Conservation (phyloP, 305 asterid genomes). For the Fraxinus ornus region DNA sequence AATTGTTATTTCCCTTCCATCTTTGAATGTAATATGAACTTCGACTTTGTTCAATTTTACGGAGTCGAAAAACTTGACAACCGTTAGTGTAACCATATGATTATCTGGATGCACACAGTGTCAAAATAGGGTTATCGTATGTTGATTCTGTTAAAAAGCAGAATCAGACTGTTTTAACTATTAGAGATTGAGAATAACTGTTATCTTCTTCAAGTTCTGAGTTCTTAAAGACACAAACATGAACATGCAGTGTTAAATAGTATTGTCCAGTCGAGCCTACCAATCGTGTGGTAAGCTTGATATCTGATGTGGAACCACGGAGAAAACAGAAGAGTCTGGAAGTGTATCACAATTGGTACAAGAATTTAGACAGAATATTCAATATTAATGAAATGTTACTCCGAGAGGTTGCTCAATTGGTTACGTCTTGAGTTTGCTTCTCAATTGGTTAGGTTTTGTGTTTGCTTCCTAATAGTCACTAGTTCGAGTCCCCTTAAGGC, state of each 20-base stretch:
- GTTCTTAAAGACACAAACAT: background rate
- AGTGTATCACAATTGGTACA: background rate
- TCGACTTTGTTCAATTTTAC: conserved; percentile 4
- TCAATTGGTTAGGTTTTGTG: no score
- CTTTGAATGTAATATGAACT: conserved; percentile 8
- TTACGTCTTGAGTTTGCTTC: no score
- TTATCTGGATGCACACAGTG: background rate
- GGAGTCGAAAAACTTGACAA: background rate
- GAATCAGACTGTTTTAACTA: background rate
- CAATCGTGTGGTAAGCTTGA: background rate
- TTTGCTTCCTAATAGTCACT: no score
- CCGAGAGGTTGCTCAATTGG: no score
- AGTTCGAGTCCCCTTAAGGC: no score
- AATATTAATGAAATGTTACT: background rate
- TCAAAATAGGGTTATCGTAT: background rate
- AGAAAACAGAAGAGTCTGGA: background rate
- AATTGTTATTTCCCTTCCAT: conserved; percentile 19
- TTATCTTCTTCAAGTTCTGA: background rate
- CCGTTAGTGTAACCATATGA: background rate
- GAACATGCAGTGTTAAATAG: background rate
- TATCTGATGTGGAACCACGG: background rate
- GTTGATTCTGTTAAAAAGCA: background rate
- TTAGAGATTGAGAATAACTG: background rate
- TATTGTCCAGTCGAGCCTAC: background rate
- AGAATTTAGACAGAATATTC: background rate